phyloP scores from a whole-genome alignment of 2,329 filamentous ascomycete species.

The Pseudovirgaria hyperparasitica region DNA sequence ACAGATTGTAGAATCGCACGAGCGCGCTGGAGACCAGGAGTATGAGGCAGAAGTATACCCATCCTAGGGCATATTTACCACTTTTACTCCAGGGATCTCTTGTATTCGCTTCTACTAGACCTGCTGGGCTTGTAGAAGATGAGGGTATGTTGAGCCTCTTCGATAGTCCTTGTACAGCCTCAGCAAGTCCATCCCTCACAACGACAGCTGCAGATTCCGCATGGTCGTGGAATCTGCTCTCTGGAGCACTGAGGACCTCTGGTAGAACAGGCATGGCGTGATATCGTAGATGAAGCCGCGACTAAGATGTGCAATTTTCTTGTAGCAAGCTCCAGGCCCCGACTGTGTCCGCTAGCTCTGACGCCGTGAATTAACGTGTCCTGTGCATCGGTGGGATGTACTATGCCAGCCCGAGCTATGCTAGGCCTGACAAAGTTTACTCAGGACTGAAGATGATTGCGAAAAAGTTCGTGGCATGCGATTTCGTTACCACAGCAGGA shows the following conservation, averaged over 20 bases:
- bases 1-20: slow-evolving; percentile 72
- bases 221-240: slow-evolving; percentile 2
- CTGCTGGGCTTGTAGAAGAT: slow-evolving; percentile 42
- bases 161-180: slow-evolving; percentile 16
- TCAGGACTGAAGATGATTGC: not conserved
- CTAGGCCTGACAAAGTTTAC: not conserved
- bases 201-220: slow-evolving; percentile 2
- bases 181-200: slow-evolving; percentile 2
- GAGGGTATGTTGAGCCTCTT: slow-evolving; percentile 43
- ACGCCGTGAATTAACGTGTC: too few relatives aligned
- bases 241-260: slow-evolving; percentile 1
- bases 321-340: too few relatives aligned
- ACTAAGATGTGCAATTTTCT: not conserved
- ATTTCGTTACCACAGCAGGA: too few relatives aligned
- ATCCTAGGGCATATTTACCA: slow-evolving; percentile 75
- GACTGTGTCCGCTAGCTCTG: too few relatives aligned
- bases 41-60: slow-evolving; percentile 75
- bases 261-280: slow-evolving; percentile 5
- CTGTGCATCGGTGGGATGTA: too few relatives aligned
- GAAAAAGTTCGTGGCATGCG: too few relatives aligned
- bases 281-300: not conserved
- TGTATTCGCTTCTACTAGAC: slow-evolving; percentile 41
- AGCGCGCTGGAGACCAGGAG: slow-evolving; percentile 54
- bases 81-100: slow-evolving; percentile 69
- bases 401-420: too few relatives aligned